These are phyloP conservation scores for Chenopodium quinoa DNA, from an alignment of 148 eudicot genomes.

Conservation along the genomic window DNA sequence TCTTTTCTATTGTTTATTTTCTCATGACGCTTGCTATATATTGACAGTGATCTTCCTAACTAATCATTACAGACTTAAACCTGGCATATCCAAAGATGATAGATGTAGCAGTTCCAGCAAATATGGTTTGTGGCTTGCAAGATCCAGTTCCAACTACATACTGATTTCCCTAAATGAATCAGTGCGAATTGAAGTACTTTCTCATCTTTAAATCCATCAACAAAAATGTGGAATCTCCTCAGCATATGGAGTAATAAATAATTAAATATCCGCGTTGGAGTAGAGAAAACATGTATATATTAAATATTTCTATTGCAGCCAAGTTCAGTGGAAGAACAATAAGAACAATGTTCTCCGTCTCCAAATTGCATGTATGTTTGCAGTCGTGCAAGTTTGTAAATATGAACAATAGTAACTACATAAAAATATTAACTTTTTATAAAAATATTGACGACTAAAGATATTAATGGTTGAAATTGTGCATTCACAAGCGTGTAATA, in stretches of 20 bases:
- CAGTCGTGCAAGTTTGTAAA: neutral
- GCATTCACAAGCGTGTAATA: no score
- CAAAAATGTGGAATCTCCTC: neutral
- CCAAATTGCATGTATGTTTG: neutral
- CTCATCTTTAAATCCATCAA: neutral
- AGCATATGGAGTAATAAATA: neutral
- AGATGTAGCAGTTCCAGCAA: slow-evolving; percentile 87
- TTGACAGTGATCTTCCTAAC: neutral
- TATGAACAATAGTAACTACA: neutral
- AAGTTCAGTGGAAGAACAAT: neutral
- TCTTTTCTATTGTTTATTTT: neutral
- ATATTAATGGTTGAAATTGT: no score
- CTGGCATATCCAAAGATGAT: slow-evolving; percentile 93
- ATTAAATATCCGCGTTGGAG: neutral
- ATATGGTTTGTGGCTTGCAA: slow-evolving; percentile 90
- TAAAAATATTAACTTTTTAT: no score
- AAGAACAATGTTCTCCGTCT: neutral
- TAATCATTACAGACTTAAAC: slow-evolving; percentile 60
- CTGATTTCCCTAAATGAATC: neutral
- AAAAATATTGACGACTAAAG: neutral
- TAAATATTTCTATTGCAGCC: neutral
- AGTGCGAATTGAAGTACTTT: neutral
- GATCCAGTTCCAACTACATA: slow-evolving; percentile 30
- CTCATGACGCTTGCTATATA: neutral
- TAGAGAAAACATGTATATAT: slow-evolving; percentile 2